phyloP scores from a whole-genome alignment of 306 rosid species.

The Vigna angularis region DNA sequence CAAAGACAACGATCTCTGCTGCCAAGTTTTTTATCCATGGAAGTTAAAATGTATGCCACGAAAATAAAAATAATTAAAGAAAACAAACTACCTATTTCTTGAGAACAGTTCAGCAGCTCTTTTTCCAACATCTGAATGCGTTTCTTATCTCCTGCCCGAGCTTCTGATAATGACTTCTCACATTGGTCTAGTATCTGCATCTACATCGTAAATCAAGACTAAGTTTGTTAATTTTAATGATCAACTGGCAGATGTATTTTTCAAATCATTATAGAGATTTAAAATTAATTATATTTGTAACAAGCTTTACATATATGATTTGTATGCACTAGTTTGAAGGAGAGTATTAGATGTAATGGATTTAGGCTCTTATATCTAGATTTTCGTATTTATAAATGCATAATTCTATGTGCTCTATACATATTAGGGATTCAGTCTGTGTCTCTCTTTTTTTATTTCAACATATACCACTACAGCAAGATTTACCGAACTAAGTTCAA shows the following conservation, averaged over 20 bases:
- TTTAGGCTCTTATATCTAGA: no score
- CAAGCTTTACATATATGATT: no score
- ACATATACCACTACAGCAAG: background rate
- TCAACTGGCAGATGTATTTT: no score
- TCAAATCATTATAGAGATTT: no score
- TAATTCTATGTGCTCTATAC: no score
- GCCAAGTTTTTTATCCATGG: slow-evolving; percentile 25
- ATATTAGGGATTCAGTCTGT: no score
- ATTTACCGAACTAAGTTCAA: slow-evolving; percentile 5
- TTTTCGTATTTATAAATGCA: no score
- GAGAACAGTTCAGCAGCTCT: slow-evolving; percentile 81
- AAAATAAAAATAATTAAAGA: background rate
- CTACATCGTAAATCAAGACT: slow-evolving; percentile 37
- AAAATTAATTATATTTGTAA: no score
- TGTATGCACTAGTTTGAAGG: no score
- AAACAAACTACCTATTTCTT: slow-evolving; percentile 77
- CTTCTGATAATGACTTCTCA: slow-evolving; percentile 62
- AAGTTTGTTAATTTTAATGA: no score
- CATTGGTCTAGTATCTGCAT: slow-evolving; percentile 68
- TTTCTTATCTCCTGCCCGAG: slow-evolving; percentile 65
- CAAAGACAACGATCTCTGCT: slow-evolving; percentile 10
- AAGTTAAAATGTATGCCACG: slow-evolving; percentile 26
- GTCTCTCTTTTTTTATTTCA: no score
- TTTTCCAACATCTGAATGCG: slow-evolving; percentile 68
- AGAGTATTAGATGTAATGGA: no score